Base-by-base conservation (phyloP, 2,329 filamentous ascomycete genomes). In the Hymenoscyphus infarciens region DNA sequence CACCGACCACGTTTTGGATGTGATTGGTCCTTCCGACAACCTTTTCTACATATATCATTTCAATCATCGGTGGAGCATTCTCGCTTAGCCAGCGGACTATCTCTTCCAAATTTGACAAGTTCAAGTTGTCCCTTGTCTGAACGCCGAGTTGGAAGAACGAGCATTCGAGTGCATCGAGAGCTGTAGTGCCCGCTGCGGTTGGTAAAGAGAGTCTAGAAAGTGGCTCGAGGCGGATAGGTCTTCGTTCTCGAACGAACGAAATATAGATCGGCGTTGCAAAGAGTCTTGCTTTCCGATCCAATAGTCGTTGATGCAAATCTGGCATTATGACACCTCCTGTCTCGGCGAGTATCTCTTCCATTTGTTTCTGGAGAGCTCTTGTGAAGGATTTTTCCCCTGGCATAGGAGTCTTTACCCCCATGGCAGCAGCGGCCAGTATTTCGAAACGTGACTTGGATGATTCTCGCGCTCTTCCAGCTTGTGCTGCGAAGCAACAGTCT, bases 81-180 rank as follows among this genome's bases (percentile, higher is more conserved):
- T 56, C 55, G 11, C 27, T 13, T 3, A 35, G 55, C 55, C 55
- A 56, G 19, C 33, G 55, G 31, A 13, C 19, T 33, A 56, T 56
- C 16, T 56, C 55, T 31, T 56, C 55, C 19, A 56, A 38, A 56
- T 31, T 56, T n/a, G 16, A 31, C 22, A 31, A 15, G 31, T 31
- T 8, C 25, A 56, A 38, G n/a, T n/a, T 13, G 19, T 27, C n/a
- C 33, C 31, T 56, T 19, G 55, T 56, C 22, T 19, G 5, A 16
- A 56, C 31, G n/a, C n/a, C 15, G 31, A 56, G 55, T 13, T 56
- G 55, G 35, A 56, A 35, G 8, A 19, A n/a, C 11, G 13, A n/a
- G 31, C 55, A 16, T 19, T 35, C 2, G n/a, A 19, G 11, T 33
- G 8, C 11, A 39, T 39, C 11, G 11, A 16, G 16, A 15, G 38